Conservation (phyloP, 2,329 filamentous ascomycete genomes). For the Rhynchosporium agropyri region DNA sequence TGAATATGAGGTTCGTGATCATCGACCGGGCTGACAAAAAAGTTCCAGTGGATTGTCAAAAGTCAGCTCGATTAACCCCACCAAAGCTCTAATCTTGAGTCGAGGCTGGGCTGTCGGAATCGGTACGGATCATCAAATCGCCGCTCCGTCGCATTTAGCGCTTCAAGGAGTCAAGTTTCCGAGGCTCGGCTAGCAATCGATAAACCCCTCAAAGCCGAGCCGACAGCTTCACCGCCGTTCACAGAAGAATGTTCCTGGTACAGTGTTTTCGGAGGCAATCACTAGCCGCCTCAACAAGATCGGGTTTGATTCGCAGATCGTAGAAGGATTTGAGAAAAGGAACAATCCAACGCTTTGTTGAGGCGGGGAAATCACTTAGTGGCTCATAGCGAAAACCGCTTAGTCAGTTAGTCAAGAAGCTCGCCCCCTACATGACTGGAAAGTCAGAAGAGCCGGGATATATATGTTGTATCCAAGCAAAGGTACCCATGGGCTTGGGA, state of each 20-base stretch:
- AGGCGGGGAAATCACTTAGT: neutral
- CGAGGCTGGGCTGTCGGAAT: neutral
- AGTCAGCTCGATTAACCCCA: neutral
- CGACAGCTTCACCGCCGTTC: slow-evolving; percentile 3
- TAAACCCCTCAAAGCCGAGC: neutral
- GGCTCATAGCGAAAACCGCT: slow-evolving; percentile 8
- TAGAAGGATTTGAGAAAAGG: neutral
- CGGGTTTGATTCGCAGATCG: slow-evolving; percentile 12
- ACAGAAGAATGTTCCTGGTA: neutral
- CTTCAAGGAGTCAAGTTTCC: neutral
- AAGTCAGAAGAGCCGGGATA: slow-evolving; percentile 9
- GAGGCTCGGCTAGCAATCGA: slow-evolving; percentile 8
- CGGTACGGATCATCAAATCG: neutral
- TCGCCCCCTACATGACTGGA: neutral
- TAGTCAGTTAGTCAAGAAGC: neutral
- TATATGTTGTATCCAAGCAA: neutral
- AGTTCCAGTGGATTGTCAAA: slow-evolving; percentile 4
- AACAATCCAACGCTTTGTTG: neutral
- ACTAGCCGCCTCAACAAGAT: neutral
- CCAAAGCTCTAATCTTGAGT: slow-evolving; percentile 11
- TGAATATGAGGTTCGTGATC: neutral
- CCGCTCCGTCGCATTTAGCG: neutral
- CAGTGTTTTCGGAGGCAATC: neutral
- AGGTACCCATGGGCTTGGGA: slow-evolving; percentile 8
- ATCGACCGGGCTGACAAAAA: slow-evolving; percentile 11